Conservation (phyloP, 2,329 filamentous ascomycete species). For the Xylaria sp. region DNA sequence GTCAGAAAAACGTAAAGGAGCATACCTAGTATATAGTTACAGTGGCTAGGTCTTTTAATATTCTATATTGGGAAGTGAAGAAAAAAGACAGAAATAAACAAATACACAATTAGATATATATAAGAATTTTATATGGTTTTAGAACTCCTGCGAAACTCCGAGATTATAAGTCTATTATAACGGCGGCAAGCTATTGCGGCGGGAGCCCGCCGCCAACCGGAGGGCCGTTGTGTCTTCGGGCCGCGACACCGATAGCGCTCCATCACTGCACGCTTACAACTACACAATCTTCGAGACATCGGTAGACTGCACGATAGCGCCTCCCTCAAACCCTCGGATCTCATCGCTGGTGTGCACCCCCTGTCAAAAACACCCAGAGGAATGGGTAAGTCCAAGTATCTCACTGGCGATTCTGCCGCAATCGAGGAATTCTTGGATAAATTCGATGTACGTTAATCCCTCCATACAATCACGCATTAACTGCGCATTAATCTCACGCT, state of each 20-base stretch:
- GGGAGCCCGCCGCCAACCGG: slow-evolving; percentile 12
- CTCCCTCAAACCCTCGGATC: background rate
- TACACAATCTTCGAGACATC: background rate
- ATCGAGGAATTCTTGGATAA: slow-evolving; percentile 86
- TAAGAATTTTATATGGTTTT: too few species aligned
- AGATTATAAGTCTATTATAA: background rate
- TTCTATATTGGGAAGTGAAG: background rate
- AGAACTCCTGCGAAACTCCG: too few species aligned
- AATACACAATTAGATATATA: too few species aligned
- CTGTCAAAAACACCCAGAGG: slow-evolving; percentile 9
- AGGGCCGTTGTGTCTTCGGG: slow-evolving; percentile 7
- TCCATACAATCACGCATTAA: slow-evolving; percentile 31
- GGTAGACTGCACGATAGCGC: slow-evolving; percentile 10
- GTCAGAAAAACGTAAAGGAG: background rate
- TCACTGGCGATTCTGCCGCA: slow-evolving; percentile 81
- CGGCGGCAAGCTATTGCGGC: background rate
- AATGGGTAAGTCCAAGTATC: slow-evolving; percentile 65
- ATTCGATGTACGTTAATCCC: slow-evolving; percentile 81
- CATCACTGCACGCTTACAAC: slow-evolving; percentile 20
- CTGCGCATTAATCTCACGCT: slow-evolving; percentile 30
- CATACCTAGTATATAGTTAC: background rate
- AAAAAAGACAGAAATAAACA: background rate
- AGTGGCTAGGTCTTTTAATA: background rate
- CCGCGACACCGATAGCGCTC: slow-evolving; percentile 18
- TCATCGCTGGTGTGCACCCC: background rate